These are phyloP conservation scores for Calonectria montana DNA, from an alignment of 2,329 filamentous ascomycete genomes.

Conservation along the genomic window DNA sequence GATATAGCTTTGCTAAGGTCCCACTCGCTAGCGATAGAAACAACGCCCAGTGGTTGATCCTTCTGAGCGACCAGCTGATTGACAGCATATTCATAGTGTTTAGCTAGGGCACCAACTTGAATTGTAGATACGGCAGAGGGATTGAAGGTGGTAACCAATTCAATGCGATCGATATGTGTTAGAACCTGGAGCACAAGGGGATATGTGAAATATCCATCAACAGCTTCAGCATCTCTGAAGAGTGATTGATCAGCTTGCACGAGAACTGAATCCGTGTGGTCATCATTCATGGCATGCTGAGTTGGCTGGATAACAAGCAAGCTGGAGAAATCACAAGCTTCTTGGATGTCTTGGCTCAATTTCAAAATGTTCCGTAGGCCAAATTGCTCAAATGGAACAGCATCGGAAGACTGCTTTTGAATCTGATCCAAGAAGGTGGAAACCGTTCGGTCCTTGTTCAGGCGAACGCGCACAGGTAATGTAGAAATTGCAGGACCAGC, in stretches of 20 bases:
- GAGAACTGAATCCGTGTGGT: neutral
- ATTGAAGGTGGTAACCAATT: neutral
- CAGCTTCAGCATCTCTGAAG: neutral
- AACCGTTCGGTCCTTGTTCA: conserved; percentile 41
- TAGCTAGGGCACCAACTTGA: neutral
- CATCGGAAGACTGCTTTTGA: conserved; percentile 28
- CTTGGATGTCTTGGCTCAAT: conserved; percentile 11
- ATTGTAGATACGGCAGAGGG: neutral
- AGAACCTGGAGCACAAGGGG: neutral
- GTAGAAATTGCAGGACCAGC: conserved; percentile 51
- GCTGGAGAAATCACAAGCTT: conserved; percentile 42
- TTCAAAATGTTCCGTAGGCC: conserved; percentile 37
- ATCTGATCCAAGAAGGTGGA: conserved; percentile 13
- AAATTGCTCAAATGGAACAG: conserved; percentile 32
- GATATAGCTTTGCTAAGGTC: neutral
- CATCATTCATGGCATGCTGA: neutral
- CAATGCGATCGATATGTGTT: neutral
- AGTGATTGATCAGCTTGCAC: neutral
- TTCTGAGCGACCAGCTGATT: neutral
- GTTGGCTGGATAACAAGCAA: conserved; percentile 43
- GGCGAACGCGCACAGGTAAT: conserved; percentile 52
- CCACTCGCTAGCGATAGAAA: neutral
- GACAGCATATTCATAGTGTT: neutral
- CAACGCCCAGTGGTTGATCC: neutral
- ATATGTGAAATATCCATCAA: conserved; percentile 7